Evolutionary conservation across 2,329 filamentous ascomycete species (phyloP), one percentile per base, ranked within the genome.

Genomic region (Arachnomyces sp.): DNA sequence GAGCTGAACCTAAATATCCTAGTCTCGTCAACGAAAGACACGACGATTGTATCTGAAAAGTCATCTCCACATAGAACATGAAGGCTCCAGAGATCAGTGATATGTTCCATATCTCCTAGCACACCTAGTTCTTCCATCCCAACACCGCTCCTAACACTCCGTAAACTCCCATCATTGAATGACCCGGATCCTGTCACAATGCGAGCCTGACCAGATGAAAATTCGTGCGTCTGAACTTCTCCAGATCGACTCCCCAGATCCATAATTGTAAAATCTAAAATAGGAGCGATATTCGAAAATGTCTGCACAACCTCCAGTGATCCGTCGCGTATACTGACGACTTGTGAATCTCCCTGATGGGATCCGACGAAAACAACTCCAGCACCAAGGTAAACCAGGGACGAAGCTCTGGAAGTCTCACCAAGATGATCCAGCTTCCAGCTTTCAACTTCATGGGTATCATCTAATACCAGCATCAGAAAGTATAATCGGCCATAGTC

Each of bases 251-350:
- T 89, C 1, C 89, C 90, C 73, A 96, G 84, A 55, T 96, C 92
- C 87, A 96, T 95, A 12, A 98, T 79, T 1, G 85, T 82, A 52
- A 98, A 95, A 58, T 98, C 92, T 30, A 96, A 67, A 31, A 98
- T 85, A 0, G 92, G 92, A 0, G 85, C 88, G 52, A 96, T 86
- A 55, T 95, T 98, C 3, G 77, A 69, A 41, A 93, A 72, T 0
- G 78, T 83, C 56, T 95, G 87, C 7, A 92, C 61, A 3, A 89
- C 62, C 35, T 81, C 71, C 44, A 89, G 69, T 0, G 72, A 74
- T 25, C 82, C 70, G 38, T 75, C 72, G 33, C 68, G 61, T 39
- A 88, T 74, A 36, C 70, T 72, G 35, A 92, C 75, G 7, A 96
- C 73, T 57, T 95, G 88, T 1, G 87, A 93, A 60, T 98, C 86